Percentiles rank a stretch among this genome's conserved stretches.
phyloP scores from a whole-genome alignment of 208 protist genomes.

The Acanthamoeba lenticulata region DNA sequence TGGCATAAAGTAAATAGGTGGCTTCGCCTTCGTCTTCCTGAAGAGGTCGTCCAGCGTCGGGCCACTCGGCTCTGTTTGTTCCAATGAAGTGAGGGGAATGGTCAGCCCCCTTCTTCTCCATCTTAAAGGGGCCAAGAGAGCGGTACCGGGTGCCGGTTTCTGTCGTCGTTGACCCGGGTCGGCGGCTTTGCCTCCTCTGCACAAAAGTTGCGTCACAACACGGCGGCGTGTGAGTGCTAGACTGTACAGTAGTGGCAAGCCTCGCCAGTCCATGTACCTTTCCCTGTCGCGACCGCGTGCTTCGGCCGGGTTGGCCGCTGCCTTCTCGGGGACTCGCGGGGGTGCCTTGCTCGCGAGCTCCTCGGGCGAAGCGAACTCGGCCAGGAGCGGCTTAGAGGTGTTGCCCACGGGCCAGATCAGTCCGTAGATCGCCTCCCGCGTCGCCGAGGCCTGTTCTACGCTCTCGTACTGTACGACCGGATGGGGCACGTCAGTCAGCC shows the following conservation, averaged over 20 bases:
- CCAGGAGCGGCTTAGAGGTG: constrained; percentile 22
- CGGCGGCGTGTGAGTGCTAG: too few relatives aligned
- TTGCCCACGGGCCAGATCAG: constrained; percentile 54
- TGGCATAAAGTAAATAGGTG: constrained; percentile 54
- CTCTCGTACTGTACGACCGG: constrained; percentile 40
- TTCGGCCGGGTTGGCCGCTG: background rate
- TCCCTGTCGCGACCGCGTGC: constrained; percentile 3
- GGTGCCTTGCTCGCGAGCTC: background rate
- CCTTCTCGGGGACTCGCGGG: background rate
- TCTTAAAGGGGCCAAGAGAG: too few relatives aligned
- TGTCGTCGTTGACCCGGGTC: too few relatives aligned
- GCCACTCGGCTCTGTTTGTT: background rate
- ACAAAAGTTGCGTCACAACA: too few relatives aligned
- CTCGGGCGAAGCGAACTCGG: constrained; percentile 33
- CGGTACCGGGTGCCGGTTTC: too few relatives aligned
- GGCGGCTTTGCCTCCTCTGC: background rate
- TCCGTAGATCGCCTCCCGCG: constrained; percentile 45
- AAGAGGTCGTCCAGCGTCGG: constrained; percentile 65
- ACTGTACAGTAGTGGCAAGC: too few relatives aligned
- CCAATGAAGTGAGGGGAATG: background rate
- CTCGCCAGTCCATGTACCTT: constrained; percentile 13
- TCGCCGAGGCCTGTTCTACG: constrained; percentile 17
- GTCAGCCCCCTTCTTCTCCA: too few relatives aligned
- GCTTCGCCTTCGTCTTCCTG: constrained; percentile 49
- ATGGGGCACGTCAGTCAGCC: too few relatives aligned